Conservation (phyloP, 371 early-diverging fungal genomes). For the Mucor velutinosus region DNA sequence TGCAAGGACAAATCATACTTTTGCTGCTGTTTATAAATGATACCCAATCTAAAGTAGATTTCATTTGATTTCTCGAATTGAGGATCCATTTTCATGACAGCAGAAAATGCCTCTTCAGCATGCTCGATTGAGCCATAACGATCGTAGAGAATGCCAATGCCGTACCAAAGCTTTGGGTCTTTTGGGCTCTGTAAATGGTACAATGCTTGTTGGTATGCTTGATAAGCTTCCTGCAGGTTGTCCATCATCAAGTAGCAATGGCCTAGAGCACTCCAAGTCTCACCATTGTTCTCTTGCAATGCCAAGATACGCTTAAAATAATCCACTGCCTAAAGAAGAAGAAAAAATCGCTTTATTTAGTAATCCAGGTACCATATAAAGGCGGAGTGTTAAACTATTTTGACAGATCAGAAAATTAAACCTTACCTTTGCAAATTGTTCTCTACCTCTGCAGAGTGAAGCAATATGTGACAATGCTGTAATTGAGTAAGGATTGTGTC, state of each 20-base stretch:
- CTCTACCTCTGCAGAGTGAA: constrained; percentile 67
- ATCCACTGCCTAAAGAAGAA: not conserved
- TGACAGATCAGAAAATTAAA: not conserved
- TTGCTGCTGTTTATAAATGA: constrained; percentile 95
- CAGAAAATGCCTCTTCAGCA: constrained; percentile 96
- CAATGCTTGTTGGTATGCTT: constrained; percentile 32
- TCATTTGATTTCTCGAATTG: constrained; percentile 96
- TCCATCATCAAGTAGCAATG: constrained; percentile 94
- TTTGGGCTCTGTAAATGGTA: constrained; percentile 81
- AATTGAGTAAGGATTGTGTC: constrained; percentile 89
- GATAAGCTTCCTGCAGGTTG: constrained; percentile 89
- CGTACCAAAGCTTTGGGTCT: constrained; percentile 98
- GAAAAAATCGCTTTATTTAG: not conserved
- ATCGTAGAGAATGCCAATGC: constrained; percentile 97
- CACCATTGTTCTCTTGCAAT: constrained; percentile 82
- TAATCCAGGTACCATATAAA: not conserved
- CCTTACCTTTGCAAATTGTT: constrained; percentile 62
- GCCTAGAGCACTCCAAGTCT: constrained; percentile 91
- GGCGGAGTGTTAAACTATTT: not conserved
- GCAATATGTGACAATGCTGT: constrained; percentile 76
- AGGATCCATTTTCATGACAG: constrained; percentile 87
- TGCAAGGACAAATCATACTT: constrained; percentile 86
- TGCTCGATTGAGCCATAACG: constrained; percentile 95
- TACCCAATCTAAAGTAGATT: constrained; percentile 95
- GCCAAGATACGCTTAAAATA: constrained; percentile 67